Evolutionary conservation across 345 rosid genomes (phyloP), one percentile per base, ranked within the genome.

Genomic region (Mallotus nudiflorus): DNA sequence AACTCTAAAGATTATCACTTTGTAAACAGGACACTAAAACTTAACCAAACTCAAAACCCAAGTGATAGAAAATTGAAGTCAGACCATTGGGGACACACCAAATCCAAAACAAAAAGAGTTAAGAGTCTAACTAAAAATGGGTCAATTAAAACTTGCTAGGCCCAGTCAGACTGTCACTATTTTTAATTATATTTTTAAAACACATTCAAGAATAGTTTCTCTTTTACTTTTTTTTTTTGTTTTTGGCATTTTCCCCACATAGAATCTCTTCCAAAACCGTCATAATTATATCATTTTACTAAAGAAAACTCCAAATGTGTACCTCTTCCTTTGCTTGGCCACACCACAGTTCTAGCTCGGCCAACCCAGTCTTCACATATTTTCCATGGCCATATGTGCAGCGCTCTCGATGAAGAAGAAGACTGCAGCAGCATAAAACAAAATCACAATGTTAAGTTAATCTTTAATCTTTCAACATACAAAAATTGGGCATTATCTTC

Each of bases 311-410:
- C 24, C 33, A 37, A 35, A 64, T 9, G 53, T 5, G 18, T 71
- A 77, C 81, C 81, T 77, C 77, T 42, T 73, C 67, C 20, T 49
- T 72, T 29, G 66, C 77, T 35, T 63, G 69, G 69, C 67, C 60
- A 52, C 81, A 77, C 81, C 81, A 77, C 8, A 54, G 39, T 45
- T 77, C 81, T 57, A 77, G 52, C 52, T 68, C 70, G 6, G 50
- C 81, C 19, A 77, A 56, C 28, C 81, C 81, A 22, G 74, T 33
- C 64, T 77, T 77, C 62, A 77, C 77, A 42, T 62, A 73, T 57
- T 77, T 74, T 52, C 77, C 81, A 63, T 77, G 64, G 37, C 70
- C 63, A 55, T 73, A 77, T 20, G 74, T 63, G 61, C 81, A 77
- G 57, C 76, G 53, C 62, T 77, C 80, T 44, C 61, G 76, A 61